Evolutionary conservation across 345 rosid species (phyloP).

Genomic region (Eucalyptus sp.): DNA sequence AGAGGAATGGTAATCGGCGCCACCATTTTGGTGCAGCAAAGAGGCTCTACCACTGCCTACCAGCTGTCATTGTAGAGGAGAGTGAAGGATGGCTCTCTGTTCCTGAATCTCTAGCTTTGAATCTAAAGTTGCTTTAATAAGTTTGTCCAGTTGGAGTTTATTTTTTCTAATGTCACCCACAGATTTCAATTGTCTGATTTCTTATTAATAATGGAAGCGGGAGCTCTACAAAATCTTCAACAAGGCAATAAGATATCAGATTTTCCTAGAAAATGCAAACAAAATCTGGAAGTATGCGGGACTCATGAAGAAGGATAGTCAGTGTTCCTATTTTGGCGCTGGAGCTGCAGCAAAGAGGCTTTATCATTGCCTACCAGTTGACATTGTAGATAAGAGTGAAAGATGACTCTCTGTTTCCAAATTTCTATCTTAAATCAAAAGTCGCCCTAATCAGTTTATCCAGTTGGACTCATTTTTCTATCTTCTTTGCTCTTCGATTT

Average conservation of each 20-base stretch:
- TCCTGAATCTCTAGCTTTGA: neutral
- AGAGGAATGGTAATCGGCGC: neutral
- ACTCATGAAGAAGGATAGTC: neutral
- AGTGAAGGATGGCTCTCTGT: neutral
- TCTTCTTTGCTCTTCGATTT: neutral
- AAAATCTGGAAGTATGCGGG: neutral
- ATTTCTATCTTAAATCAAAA: neutral
- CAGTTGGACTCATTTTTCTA: neutral
- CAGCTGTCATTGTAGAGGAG: neutral
- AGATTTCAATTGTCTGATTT: neutral
- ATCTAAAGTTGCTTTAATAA: neutral
- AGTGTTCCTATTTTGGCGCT: neutral
- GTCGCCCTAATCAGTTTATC: neutral
- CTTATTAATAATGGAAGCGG: neutral
- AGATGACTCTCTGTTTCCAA: neutral
- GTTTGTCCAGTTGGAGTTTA: neutral
- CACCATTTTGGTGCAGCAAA: neutral
- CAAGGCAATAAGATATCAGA: neutral
- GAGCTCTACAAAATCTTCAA: neutral
- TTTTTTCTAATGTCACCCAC: neutral
- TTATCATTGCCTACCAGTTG: neutral
- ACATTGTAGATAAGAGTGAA: neutral
- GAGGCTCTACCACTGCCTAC: neutral
- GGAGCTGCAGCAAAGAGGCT: neutral
- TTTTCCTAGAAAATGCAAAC: neutral